Conservation (phyloP, 331 rosid genomes). For the Acacia concinna region DNA sequence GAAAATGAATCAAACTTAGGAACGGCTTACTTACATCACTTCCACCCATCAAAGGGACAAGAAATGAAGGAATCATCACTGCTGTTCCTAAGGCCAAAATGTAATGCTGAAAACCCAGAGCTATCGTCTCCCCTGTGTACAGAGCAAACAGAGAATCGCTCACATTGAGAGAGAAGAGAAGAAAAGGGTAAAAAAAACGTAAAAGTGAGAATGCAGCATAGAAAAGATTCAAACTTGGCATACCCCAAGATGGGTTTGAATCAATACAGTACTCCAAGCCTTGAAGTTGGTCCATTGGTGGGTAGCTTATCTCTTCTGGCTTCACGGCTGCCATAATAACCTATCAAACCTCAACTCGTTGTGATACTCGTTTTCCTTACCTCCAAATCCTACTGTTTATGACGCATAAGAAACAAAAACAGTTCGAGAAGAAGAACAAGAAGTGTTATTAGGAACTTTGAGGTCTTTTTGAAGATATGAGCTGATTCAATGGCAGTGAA, state of each 20-base stretch:
- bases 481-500: conserved; percentile 16
- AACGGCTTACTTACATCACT: conserved; percentile 81
- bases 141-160: conserved; percentile 20
- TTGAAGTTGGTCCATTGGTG: conserved; percentile 98
- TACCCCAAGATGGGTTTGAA: conserved; percentile 99
- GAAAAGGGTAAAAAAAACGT: neutral
- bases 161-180: neutral
- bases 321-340: conserved; percentile 69
- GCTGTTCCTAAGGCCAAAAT: conserved; percentile 97
- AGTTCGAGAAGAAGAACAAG: conserved; percentile 25
- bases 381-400: conserved; percentile 32
- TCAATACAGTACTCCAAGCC: conserved; percentile 98
- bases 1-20: conserved; percentile 22
- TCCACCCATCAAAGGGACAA: conserved; percentile 98
- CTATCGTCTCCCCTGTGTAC: conserved; percentile 80
- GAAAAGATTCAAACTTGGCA: conserved; percentile 21
- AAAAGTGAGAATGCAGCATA: conserved; percentile 18
- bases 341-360: conserved; percentile 20
- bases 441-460: conserved; percentile 16
- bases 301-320: conserved; percentile 88
- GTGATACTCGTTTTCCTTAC: conserved; percentile 30
- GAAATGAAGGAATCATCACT: conserved; percentile 97
- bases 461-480: conserved; percentile 4
- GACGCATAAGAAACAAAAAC: conserved; percentile 23
- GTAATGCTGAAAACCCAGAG: conserved; percentile 97